A percentile compares a stretch with the other conserved stretches of the same genome.
phyloP scores from a whole-genome alignment of 306 rosid species.

The Delonix regia region DNA sequence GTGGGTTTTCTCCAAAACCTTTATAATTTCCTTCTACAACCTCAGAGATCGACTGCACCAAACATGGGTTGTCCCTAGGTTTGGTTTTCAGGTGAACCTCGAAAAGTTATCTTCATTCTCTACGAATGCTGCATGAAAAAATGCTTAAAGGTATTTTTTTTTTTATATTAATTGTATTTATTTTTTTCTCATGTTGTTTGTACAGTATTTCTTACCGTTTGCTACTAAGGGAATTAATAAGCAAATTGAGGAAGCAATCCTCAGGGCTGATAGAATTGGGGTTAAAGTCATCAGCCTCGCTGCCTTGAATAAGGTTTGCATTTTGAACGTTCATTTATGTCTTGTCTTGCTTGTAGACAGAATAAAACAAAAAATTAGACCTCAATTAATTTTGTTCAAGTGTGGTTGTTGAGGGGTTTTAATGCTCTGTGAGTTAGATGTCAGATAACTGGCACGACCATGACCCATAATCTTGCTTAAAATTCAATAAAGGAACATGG shows the following conservation, averaged over 20 bases:
- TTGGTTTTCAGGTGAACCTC: conserved; percentile 66
- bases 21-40: conserved; percentile 57
- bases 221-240: conserved; percentile 76
- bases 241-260: conserved; percentile 79
- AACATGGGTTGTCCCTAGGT: conserved; percentile 88
- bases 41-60: conserved; percentile 73
- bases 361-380: neutral
- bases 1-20: conserved; percentile 78
- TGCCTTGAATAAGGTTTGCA: conserved; percentile 82
- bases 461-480: neutral
- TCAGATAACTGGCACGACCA: conserved; percentile 8
- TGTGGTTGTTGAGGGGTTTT: conserved; percentile 43
- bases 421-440: neutral
- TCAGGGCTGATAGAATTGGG: conserved; percentile 80
- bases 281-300: conserved; percentile 90
- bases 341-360: neutral
- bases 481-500: conserved; percentile 3
- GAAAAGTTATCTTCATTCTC: neutral
- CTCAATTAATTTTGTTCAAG: conserved; percentile 11
- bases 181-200: conserved; percentile 3
- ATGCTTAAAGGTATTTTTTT: neutral
- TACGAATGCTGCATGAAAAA: neutral
- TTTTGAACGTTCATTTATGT: neutral
- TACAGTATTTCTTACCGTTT: conserved; percentile 88
- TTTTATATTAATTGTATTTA: neutral